Conservation (phyloP, 2,329 filamentous ascomycete genomes). For the Pseudogymnoascus pannorum region DNA sequence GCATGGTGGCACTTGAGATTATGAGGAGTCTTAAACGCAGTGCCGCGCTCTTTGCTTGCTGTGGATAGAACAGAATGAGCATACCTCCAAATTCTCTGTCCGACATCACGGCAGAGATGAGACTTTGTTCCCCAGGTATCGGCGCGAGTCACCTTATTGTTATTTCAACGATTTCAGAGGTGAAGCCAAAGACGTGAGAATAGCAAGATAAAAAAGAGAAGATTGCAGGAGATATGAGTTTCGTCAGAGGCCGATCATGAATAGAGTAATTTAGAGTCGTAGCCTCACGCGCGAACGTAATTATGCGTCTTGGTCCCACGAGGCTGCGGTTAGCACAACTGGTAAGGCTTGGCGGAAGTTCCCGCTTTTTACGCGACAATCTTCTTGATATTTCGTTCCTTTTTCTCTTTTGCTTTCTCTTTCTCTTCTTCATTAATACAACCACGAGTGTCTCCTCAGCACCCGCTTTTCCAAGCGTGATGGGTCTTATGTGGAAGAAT, state of each 20-base stretch:
- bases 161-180: not conserved
- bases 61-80: conserved; percentile 24
- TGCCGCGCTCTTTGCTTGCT: not conserved
- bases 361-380: conserved; percentile 6
- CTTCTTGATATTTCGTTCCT: conserved; percentile 5
- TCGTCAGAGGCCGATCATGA: not conserved
- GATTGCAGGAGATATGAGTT: not conserved
- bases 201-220: not conserved
- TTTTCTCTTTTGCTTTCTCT: not conserved
- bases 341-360: conserved; percentile 4
- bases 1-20: not conserved
- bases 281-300: conserved; percentile 6
- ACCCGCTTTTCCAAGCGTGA: not conserved
- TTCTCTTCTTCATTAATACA: not conserved
- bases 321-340: conserved; percentile 6
- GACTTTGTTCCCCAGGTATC: conserved; percentile 6
- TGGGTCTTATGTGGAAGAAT: not conserved
- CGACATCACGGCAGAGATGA: conserved; percentile 41
- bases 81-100: conserved; percentile 59
- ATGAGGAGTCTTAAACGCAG: not conserved
- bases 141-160: conserved; percentile 3
- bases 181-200: not conserved
- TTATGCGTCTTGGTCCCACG: not conserved
- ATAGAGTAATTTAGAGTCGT: conserved; percentile 2
- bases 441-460: not conserved